These are phyloP conservation scores for Nannochloris sp. DNA, from an alignment of 139 green algal genomes.

Conservation along the genomic window DNA sequence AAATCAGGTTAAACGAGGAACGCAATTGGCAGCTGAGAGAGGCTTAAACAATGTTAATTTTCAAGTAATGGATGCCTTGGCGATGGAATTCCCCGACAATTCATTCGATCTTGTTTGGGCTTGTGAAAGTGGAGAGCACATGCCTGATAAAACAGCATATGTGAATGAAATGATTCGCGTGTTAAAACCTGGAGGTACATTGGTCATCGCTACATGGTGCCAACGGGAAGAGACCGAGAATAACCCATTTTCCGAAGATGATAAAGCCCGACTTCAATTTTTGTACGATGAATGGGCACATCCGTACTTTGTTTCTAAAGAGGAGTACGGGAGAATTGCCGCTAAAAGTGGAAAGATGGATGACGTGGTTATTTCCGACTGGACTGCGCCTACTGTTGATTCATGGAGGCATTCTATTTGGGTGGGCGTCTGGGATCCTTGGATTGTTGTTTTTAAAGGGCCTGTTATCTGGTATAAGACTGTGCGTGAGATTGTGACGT, in stretches of 20 bases:
- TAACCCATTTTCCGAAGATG: slow-evolving; percentile 53
- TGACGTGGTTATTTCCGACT: slow-evolving; percentile 58
- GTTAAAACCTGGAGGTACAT: slow-evolving; percentile 77
- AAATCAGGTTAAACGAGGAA: slow-evolving; percentile 76
- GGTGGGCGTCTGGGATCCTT: slow-evolving; percentile 89
- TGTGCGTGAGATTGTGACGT: slow-evolving; percentile 81
- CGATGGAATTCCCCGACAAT: slow-evolving; percentile 82
- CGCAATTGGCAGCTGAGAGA: slow-evolving; percentile 68
- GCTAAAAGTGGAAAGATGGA: slow-evolving; percentile 58
- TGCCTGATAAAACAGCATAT: slow-evolving; percentile 96
- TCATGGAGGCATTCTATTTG: slow-evolving; percentile 91
- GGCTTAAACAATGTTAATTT: slow-evolving; percentile 69
- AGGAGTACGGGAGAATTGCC: slow-evolving; percentile 85
- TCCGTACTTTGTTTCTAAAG: slow-evolving; percentile 89
- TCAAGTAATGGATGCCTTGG: slow-evolving; percentile 91
- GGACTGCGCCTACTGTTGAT: slow-evolving; percentile 75
- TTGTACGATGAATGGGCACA: slow-evolving; percentile 96
- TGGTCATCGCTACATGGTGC: slow-evolving; percentile 88
- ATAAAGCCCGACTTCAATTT: slow-evolving; percentile 78
- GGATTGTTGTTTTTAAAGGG: slow-evolving; percentile 84
- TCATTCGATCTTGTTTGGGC: slow-evolving; percentile 96
- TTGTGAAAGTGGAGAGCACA: slow-evolving; percentile 96
- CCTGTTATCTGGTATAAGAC: slow-evolving; percentile 78
- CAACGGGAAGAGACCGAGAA: slow-evolving; percentile 70
- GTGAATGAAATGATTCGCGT: slow-evolving; percentile 88